Evolutionary conservation across 148 eudicot species (phyloP), one percentile per base, ranked within the genome.

Genomic region (Amaranthus cruentus): DNA sequence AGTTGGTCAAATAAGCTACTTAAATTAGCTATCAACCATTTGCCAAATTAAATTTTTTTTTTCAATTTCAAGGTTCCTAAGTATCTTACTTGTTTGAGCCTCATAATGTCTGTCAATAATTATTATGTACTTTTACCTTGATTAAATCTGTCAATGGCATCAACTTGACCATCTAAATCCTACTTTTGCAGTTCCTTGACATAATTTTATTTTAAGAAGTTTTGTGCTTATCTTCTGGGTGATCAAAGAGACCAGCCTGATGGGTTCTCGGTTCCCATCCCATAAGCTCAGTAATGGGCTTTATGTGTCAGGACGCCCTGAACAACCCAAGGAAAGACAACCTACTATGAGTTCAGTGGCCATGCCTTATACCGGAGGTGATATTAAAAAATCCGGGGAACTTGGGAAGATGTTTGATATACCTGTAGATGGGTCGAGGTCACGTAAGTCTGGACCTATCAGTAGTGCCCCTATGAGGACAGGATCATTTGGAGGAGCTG

Each of bases 301-400:
- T 7, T 93, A 87, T 72, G 98, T 93, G 55, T 93, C 98, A 3
- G 98, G 98, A 63, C 84, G 88, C 55, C 96, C 92, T 2, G 98
- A 89, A 83, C 98, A 91, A 80, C 94, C 96, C 12, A 93, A 93
- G 87, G 98, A 93, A 84, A 85, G 91, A 72, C 83, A 81, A 55
- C 96, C 98, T 42, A 93, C 98, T 43, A 93, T 89, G 94, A 90
- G 88, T 81, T 93, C 98, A 11, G 86, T 84, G 8, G 92, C 98
- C 54, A 84, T 90, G 92, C 98, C 98, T 49, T 93, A 93, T 63
- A 90, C 96, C 18, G 98, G 98, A 43, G 98, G 98, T 64, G 98
- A 93, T 77, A 90, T 93, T 6, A 93, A 93, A 72, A 93, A 87
- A 70, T 93, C 98, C 7, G 98, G 98, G 54, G 98, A 93, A 79